Base-by-base conservation (phyloP, 2,329 filamentous ascomycete species). In the Fusarium verrucosum region DNA sequence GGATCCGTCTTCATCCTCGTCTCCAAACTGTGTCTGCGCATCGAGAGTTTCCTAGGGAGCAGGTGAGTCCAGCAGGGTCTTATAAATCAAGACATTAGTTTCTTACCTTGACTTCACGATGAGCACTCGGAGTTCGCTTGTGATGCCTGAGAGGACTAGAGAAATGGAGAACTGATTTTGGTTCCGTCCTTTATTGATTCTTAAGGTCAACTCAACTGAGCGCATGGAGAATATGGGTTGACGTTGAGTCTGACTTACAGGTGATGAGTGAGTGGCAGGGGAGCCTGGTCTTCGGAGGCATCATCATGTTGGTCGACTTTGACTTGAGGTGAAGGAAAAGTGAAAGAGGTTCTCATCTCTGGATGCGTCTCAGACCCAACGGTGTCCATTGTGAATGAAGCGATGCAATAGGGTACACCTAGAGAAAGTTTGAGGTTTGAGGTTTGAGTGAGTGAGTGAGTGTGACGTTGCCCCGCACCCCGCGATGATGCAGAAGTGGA, bases 21-120 rank as follows among this genome's bases (percentile, higher is more conserved):
- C 95, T 61, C 87, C 89, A 77, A 96, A 96, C 74, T 95, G 89
- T 26, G 92, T 94, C 58, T 88, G 88, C 51, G 94, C 94, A 82
- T 97, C 90, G 72, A 97, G 87, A 4, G 94, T 97, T 87, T 97
- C 94, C 90, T 94, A 70, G 52, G 23, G 22, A 26, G 44, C 22
- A 22, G 19, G 43, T 69, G 46, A 69, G 68, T 33, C 38, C 30
- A 43, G 35, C 17, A 36, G 37, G 49, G 30, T 41, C 33, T 36
- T 30, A 9, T 45, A 33, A 20, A 17, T 14, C 33, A 23, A n/a
- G 25, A 17, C 23, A 43, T 22, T 38, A 33, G 37, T 35, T 42
- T 30, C 53, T 23, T 22, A 86, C 85, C 80, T 86, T 87, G 74
- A 88, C 78, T 70, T 85, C 80, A 57, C 83, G 82, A 76, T 85